Evolutionary conservation across 495 filamentous ascomycete genomes (phyloP).

Genomic region (Thermothielavioides terrestris): DNA sequence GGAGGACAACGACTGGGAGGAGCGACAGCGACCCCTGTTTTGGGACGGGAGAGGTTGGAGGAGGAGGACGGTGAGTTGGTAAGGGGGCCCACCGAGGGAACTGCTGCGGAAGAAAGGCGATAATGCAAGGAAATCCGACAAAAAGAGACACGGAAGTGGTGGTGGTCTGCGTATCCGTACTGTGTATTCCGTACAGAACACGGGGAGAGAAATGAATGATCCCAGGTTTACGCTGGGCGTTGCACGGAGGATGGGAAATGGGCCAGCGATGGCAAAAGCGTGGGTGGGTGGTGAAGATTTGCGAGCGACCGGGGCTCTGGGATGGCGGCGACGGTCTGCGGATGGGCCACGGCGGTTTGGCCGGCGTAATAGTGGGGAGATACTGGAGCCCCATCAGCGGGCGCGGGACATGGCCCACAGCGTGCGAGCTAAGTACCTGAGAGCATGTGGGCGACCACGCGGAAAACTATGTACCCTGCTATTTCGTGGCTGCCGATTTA

Average conservation of each 20-base stretch:
- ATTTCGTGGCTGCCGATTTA: conserved; percentile 1
- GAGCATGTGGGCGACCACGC: neutral
- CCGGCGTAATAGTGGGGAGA: conserved; percentile 49
- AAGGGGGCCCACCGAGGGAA: no score
- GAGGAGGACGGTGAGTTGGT: neutral
- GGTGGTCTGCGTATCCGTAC: no score
- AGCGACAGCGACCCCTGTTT: conserved; percentile 15
- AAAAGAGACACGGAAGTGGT: neutral
- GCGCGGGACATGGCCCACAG: neutral
- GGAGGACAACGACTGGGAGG: neutral
- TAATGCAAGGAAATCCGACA: conserved; percentile 6
- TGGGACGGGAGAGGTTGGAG: conserved; percentile 14
- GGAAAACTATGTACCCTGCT: conserved; percentile 15
- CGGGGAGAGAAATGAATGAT: neutral
- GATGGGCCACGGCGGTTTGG: conserved; percentile 41
- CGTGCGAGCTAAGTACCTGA: conserved; percentile 14
- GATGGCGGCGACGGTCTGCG: conserved; percentile 4
- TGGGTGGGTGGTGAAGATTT: conserved; percentile 7
- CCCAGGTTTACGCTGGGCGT: neutral
- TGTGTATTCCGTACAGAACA: neutral
- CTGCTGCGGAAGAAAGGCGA: neutral
- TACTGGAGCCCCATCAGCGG: conserved; percentile 13
- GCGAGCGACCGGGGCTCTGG: neutral
- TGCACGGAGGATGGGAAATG: neutral
- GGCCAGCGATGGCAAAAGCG: conserved; percentile 2